These are phyloP conservation scores for Ilyonectria robusta DNA, from an alignment of 2,329 filamentous ascomycete genomes.

Conservation along the genomic window DNA sequence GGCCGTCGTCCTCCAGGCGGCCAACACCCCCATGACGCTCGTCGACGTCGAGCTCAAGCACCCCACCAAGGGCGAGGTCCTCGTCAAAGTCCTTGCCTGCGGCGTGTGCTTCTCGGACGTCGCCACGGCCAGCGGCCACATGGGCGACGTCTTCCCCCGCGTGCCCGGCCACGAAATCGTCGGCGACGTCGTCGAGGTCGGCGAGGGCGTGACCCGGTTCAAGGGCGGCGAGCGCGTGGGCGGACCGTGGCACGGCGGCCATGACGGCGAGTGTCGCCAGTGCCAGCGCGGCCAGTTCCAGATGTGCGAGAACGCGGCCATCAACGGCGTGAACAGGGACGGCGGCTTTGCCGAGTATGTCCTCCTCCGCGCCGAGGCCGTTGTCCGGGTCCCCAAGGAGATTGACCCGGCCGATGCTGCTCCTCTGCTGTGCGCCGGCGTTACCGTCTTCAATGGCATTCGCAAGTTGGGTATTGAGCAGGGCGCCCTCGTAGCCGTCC, in stretches of 20 bases:
- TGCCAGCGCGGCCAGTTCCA: conserved; percentile 77
- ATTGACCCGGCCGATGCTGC: conserved; percentile 68
- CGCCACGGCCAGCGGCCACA: conserved; percentile 60
- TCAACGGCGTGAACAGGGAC: conserved; percentile 77
- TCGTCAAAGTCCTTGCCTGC: conserved; percentile 80
- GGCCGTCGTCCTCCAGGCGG: conserved; percentile 71
- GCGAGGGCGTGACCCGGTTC: conserved; percentile 69
- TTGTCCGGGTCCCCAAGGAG: conserved; percentile 67
- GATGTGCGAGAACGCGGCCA: conserved; percentile 72
- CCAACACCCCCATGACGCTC: conserved; percentile 67
- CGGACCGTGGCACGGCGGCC: conserved; percentile 62
- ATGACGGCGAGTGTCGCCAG: conserved; percentile 71
- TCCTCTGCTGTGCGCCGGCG: conserved; percentile 75
- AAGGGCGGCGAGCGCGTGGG: conserved; percentile 77
- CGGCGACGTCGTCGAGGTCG: conserved; percentile 75
- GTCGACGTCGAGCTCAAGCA: conserved; percentile 71
- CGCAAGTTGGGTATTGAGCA: conserved; percentile 67
- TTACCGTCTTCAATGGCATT: conserved; percentile 74
- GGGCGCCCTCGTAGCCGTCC: conserved; percentile 69
- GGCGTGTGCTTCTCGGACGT: conserved; percentile 79
- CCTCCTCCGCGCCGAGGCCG: conserved; percentile 71
- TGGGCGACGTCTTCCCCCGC: conserved; percentile 72
- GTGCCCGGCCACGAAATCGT: conserved; percentile 81
- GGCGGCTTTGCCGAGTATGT: conserved; percentile 80
- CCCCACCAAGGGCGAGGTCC: conserved; percentile 71